Evolutionary conservation across 2,329 filamentous ascomycete genomes (phyloP).

Genomic region (Stenocarpella maydis): DNA sequence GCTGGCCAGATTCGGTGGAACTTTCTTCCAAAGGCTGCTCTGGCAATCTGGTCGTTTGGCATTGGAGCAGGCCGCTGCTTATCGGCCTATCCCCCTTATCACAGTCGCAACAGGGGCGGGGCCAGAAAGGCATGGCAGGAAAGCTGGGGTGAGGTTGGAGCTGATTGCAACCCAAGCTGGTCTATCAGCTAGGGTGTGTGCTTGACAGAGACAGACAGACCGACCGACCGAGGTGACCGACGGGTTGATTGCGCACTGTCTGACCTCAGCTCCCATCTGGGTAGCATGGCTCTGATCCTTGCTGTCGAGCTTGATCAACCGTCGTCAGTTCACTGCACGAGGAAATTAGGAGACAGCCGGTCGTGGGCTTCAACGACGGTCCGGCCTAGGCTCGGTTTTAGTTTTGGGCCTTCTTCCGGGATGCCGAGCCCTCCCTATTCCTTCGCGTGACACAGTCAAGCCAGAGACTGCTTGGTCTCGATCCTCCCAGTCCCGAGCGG

Average conservation of each 20-base stretch:
- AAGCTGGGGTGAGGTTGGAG: constrained; percentile 7
- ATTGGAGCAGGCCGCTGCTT: not conserved
- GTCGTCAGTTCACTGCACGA: not conserved
- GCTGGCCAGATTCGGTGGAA: constrained; percentile 19
- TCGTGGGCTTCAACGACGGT: not conserved
- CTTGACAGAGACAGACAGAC: not conserved
- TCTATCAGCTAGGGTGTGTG: not conserved
- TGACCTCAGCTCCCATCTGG: constrained; percentile 1
- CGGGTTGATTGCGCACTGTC: constrained; percentile 17
- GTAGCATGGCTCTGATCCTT: constrained; percentile 13
- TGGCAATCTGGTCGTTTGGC: not conserved
- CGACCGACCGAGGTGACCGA: not conserved
- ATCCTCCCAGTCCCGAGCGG: not conserved
- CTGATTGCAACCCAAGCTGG: constrained; percentile 22
- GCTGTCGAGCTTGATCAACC: not conserved
- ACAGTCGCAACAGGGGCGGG: constrained; percentile 11
- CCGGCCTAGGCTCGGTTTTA: not conserved
- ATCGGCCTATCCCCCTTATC: constrained; percentile 15
- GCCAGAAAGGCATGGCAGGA: constrained; percentile 12
- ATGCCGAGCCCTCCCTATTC: not conserved
- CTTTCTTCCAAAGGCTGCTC: constrained; percentile 21
- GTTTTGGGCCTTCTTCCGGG: not conserved
- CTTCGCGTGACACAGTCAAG: not conserved
- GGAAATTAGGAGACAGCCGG: not conserved
- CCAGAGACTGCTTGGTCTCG: not conserved